Evolutionary conservation across 73 alveolate genomes (phyloP), one percentile per base, ranked within the genome.

Genomic region (Symbiodinium pilosum): DNA sequence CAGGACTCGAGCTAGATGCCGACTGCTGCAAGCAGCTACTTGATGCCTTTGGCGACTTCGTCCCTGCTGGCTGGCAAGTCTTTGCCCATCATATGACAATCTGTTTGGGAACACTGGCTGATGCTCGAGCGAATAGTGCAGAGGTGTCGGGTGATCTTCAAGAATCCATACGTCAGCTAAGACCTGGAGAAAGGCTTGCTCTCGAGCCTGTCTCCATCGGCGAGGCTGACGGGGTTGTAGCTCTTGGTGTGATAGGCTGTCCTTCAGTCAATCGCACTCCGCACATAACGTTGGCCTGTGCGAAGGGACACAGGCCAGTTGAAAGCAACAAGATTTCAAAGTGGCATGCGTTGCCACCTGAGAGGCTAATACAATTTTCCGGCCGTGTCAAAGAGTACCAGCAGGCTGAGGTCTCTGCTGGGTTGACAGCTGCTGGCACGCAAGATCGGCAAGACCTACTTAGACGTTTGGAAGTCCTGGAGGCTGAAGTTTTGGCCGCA

Each of bases 21-120:
- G 75, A 28, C 12, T 64, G 75, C 71, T 89, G 95, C 95, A 59
- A 41, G 56, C 51, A 54, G 43, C 32, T 89, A 26, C 95, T 64
- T 30, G 73, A 89, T 30, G 47, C 41, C 38, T 89, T 89, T 44
- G 39, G 30, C n/a, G 87, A 64, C 47, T 3, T 12, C 1, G 75
- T 89, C 38, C 95, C 95, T 7, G 42, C 47, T 12, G 95, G 95
- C 41, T 89, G 95, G 95, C 73, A 51, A 40, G 75, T 89, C 69
- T 89, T 64, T 28, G 95, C 95, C 36, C 95, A 89, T 36, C 95
- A 89, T 47, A 89, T 89, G 95, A 89, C 95, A 30, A 89, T 89
- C 75, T 89, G 95, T 40, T 40, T 89, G 71, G 95, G 95, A 32
- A 69, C 87, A 30, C 95, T 89, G 30, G 26, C 71, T 7, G 95